These are phyloP conservation scores for Diospyros kaki DNA, from an alignment of 148 eudicot species.

Conservation along the genomic window DNA sequence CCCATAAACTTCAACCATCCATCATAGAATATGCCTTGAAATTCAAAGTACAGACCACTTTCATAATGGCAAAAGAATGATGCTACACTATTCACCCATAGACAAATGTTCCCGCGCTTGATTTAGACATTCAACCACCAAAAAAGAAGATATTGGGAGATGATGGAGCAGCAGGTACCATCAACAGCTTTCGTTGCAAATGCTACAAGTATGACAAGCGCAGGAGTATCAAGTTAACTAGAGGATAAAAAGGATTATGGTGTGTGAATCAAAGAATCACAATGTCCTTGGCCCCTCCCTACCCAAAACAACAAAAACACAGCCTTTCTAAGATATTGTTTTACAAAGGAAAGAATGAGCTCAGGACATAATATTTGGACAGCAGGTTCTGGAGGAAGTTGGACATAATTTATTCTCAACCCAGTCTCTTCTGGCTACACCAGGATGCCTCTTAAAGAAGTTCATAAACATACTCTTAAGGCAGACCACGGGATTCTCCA, in stretches of 20 bases:
- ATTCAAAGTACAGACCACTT: not conserved
- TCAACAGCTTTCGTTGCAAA: not conserved
- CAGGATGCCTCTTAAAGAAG: not conserved
- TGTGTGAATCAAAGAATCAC: not conserved
- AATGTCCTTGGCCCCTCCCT: not conserved
- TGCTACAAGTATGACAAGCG: too few relatives aligned
- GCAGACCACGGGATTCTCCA: not conserved
- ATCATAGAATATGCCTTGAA: not conserved
- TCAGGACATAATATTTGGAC: not conserved
- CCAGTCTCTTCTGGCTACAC: not conserved
- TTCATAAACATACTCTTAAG: not conserved
- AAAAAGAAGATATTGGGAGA: not conserved
- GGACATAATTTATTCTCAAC: not conserved
- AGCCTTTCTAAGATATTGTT: not conserved
- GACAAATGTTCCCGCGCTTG: not conserved
- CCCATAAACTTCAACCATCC: not conserved
- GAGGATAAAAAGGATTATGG: not conserved
- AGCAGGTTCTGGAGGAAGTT: not conserved
- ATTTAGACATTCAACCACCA: not conserved
- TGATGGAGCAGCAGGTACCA: not conserved
- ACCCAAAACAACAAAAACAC: not conserved
- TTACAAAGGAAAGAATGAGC: not conserved
- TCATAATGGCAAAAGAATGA: too few relatives aligned
- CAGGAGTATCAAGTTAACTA: not conserved
- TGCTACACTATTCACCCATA: not conserved